Evolutionary conservation across 306 rosid genomes (phyloP).

Genomic region (Vigna angularis): DNA sequence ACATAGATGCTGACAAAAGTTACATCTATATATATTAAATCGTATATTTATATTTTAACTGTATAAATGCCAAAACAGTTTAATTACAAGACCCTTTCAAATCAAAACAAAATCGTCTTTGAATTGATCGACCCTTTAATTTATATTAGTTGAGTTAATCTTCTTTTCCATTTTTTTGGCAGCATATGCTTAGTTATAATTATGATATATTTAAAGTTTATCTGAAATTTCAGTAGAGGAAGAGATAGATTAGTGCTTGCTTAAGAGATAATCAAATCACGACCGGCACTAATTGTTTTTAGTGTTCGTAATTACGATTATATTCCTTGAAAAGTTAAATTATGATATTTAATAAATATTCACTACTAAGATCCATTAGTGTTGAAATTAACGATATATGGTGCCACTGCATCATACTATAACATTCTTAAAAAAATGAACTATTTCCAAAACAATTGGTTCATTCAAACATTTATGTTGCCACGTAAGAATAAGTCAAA

Average conservation of each 20-base stretch:
- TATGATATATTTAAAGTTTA: neutral
- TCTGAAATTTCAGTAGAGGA: neutral
- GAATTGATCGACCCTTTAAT: neutral
- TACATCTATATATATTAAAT: neutral
- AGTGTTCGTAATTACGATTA: neutral
- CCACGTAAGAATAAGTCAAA: neutral
- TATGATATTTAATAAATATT: neutral
- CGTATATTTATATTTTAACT: neutral
- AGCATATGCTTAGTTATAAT: neutral
- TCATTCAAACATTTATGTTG: neutral
- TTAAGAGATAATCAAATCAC: neutral
- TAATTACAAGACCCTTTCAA: neutral
- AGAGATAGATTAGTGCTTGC: neutral
- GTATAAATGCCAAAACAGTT: neutral
- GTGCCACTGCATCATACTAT: neutral
- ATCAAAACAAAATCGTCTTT: neutral
- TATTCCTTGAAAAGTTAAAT: neutral
- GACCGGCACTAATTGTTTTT: neutral
- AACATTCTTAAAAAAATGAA: neutral
- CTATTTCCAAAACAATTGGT: neutral
- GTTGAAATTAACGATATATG: neutral
- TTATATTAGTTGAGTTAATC: neutral
- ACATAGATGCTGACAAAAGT: neutral
- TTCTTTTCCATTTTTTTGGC: neutral
- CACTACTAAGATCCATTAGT: neutral